Conservation (phyloP, 257 asterid species). For the Solanum tacnaense region DNA sequence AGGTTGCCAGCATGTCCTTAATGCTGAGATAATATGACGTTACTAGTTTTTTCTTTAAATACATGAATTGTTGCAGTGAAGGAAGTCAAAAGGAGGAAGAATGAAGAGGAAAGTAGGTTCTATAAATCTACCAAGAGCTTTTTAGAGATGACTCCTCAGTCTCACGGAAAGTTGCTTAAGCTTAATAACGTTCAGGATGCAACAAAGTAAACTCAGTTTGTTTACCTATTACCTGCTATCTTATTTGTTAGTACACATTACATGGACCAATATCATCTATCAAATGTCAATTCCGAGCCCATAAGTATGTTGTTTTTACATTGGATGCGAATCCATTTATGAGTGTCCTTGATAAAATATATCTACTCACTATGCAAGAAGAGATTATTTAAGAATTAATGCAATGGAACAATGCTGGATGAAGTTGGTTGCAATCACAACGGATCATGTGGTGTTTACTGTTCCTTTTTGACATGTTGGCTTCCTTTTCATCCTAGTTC, state of each 20-base stretch:
- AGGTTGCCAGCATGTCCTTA: neutral
- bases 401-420: neutral
- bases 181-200: neutral
- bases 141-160: neutral
- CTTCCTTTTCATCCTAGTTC: neutral
- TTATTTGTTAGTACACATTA: neutral
- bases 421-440: neutral
- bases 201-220: neutral
- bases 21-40: neutral
- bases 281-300: neutral
- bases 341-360: neutral
- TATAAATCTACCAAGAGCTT: neutral
- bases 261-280: neutral
- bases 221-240: neutral
- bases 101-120: neutral
- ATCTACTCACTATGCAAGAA: neutral
- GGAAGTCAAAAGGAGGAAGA: neutral
- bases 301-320: neutral
- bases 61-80: neutral
- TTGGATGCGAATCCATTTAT: neutral
- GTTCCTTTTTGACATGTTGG: neutral
- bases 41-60: neutral
- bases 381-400: neutral
- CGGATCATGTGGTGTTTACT: neutral
- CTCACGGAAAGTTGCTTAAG: neutral